phyloP scores from a whole-genome alignment of 352 stramenopile genomes.

The Phytophthora syringae region DNA sequence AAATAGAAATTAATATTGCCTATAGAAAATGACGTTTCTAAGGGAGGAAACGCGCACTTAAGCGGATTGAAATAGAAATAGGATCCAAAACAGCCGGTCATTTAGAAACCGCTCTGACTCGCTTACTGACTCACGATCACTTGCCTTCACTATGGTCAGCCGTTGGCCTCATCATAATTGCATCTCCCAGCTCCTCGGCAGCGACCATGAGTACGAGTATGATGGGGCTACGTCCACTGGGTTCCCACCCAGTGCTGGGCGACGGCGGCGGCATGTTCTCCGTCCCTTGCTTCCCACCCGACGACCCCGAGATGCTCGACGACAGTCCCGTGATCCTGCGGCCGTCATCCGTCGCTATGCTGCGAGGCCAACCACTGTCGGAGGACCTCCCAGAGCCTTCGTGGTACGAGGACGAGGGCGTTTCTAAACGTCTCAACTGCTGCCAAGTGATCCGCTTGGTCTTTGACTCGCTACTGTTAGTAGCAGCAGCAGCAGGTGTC shows the following conservation, averaged over 20 bases:
- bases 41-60: too few relatives aligned
- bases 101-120: too few relatives aligned
- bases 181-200: conserved; percentile 1
- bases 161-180: too few relatives aligned
- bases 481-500: conserved; percentile 37
- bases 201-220: conserved; percentile 25
- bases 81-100: too few relatives aligned
- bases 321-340: conserved; percentile 33
- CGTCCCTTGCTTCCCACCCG: conserved; percentile 26
- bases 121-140: too few relatives aligned
- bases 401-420: conserved; percentile 42
- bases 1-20: too few relatives aligned
- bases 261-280: conserved; percentile 46
- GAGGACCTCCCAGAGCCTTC: conserved; percentile 30
- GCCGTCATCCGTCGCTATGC: conserved; percentile 47
- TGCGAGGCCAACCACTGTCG: conserved; percentile 20
- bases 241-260: conserved; percentile 27
- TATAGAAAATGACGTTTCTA: too few relatives aligned
- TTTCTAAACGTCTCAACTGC: conserved; percentile 30
- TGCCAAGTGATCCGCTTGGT: conserved; percentile 32
- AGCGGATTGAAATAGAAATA: too few relatives aligned
- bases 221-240: conserved; percentile 38
- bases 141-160: too few relatives aligned
- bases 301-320: conserved; percentile 15
- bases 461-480: conserved; percentile 46